A percentile compares a stretch with the other conserved stretches of the same genome.
These are phyloP conservation scores for Croton setiger DNA, from an alignment of 441 rosid species.

Conservation along the genomic window DNA sequence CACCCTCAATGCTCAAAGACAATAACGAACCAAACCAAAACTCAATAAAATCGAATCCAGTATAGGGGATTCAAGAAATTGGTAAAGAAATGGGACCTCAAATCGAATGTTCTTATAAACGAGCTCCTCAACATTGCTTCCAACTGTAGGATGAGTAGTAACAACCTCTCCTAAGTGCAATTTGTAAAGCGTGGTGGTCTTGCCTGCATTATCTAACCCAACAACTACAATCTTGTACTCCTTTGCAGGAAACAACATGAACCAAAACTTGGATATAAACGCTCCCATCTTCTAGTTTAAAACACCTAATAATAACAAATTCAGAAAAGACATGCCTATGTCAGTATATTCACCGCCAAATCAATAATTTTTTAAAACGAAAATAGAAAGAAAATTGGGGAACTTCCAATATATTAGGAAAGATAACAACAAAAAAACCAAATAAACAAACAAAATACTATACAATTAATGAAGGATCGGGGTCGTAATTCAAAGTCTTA, in stretches of 20 bases:
- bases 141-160: conserved; percentile 97
- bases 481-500: neutral
- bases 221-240: conserved; percentile 98
- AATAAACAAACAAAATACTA: neutral
- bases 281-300: conserved; percentile 60
- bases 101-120: conserved; percentile 94
- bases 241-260: conserved; percentile 93
- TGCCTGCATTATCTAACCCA: conserved; percentile 97
- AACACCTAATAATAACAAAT: conserved; percentile 13
- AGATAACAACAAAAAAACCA: neutral
- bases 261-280: conserved; percentile 84
- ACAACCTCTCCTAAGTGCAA: conserved; percentile 95
- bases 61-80: neutral
- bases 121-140: conserved; percentile 97
- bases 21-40: neutral
- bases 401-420: neutral
- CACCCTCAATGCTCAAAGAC: neutral
- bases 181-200: conserved; percentile 96
- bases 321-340: neutral
- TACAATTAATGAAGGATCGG: conserved; percentile 2
- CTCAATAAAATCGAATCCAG: neutral
- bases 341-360: neutral
- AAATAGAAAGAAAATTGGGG: neutral
- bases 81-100: conserved; percentile 47
- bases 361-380: neutral